These are phyloP conservation scores for Cryphonectria carpinicola DNA, from an alignment of 2,329 filamentous ascomycete genomes.

Conservation along the genomic window DNA sequence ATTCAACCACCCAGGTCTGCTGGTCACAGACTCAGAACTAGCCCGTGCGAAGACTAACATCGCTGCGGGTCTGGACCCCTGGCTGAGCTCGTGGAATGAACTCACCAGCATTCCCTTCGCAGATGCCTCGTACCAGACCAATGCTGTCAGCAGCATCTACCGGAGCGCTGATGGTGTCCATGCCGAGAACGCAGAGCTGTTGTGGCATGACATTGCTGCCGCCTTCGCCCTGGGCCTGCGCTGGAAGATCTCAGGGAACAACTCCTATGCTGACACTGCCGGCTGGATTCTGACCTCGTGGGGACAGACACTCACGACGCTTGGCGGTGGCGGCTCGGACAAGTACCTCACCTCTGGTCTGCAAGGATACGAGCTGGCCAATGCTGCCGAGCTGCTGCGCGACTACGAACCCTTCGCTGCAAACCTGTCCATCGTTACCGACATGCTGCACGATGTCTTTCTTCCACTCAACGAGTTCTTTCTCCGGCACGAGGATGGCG, in stretches of 20 bases:
- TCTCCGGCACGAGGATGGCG: slow-evolving; percentile 40
- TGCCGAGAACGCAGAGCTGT: slow-evolving; percentile 7
- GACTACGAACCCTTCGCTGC: slow-evolving; percentile 25
- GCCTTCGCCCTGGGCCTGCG: slow-evolving; percentile 37
- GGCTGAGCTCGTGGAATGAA: slow-evolving; percentile 19
- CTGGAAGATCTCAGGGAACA: slow-evolving; percentile 45
- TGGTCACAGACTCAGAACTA: slow-evolving; percentile 19
- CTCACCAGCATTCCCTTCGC: slow-evolving; percentile 12
- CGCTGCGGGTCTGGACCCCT: slow-evolving; percentile 15
- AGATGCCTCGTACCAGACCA: slow-evolving; percentile 15
- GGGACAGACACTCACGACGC: slow-evolving; percentile 39
- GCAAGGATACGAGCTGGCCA: slow-evolving; percentile 52
- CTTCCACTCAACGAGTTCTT: slow-evolving; percentile 44
- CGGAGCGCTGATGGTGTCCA: slow-evolving; percentile 15
- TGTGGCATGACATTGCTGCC: slow-evolving; percentile 24
- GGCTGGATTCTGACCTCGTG: slow-evolving; percentile 44
- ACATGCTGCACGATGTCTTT: slow-evolving; percentile 44
- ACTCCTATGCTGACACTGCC: slow-evolving; percentile 42
- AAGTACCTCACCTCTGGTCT: slow-evolving; percentile 45
- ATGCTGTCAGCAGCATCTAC: slow-evolving; percentile 16
- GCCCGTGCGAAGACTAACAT: slow-evolving; percentile 19
- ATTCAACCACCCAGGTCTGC: slow-evolving; percentile 25
- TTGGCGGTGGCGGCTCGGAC: slow-evolving; percentile 37
- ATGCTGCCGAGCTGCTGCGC: slow-evolving; percentile 40
- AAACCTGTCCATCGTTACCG: slow-evolving; percentile 33